These are phyloP conservation scores for Irpex lacteus DNA, from an alignment of 1,284 basidiomycete genomes.

Conservation along the genomic window DNA sequence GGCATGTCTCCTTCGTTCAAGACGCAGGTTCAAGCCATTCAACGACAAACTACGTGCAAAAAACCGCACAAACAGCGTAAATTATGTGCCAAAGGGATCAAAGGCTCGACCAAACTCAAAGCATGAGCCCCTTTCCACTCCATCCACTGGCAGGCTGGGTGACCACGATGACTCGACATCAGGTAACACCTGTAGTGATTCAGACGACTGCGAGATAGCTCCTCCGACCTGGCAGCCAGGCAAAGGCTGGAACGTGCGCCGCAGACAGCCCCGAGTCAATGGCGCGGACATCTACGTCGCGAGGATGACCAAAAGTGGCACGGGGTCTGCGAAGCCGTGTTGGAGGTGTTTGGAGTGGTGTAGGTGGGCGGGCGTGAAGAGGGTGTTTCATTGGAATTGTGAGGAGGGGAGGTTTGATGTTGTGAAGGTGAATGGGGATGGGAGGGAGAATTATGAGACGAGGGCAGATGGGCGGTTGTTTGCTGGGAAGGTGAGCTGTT, in stretches of 20 bases:
- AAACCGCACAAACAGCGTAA: slow-evolving; percentile 27
- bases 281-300: slow-evolving; percentile 57
- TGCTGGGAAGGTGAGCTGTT: slow-evolving; percentile 35
- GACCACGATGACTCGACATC: background rate
- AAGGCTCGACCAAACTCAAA: slow-evolving; percentile 8
- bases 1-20: slow-evolving; percentile 53
- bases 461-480: slow-evolving; percentile 44
- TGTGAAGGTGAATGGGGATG: slow-evolving; percentile 48
- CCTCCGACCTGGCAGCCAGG: slow-evolving; percentile 15
- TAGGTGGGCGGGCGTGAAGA: slow-evolving; percentile 55
- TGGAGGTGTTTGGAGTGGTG: slow-evolving; percentile 57
- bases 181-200: slow-evolving; percentile 4
- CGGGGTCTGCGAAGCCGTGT: slow-evolving; percentile 49
- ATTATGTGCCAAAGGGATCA: slow-evolving; percentile 22
- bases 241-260: slow-evolving; percentile 34
- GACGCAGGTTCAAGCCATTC: slow-evolving; percentile 48
- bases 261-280: slow-evolving; percentile 43
- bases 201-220: background rate
- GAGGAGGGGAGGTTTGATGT: slow-evolving; percentile 43
- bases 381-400: slow-evolving; percentile 53
- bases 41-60: slow-evolving; percentile 25
- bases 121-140: slow-evolving; percentile 8
- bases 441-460: slow-evolving; percentile 43
- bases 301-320: slow-evolving; percentile 45
- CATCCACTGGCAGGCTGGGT: background rate